Percentiles rank a stretch among this genome's conserved stretches.
These are phyloP conservation scores for Fraxinus latifolia DNA, from an alignment of 305 asterid species.

Conservation along the genomic window DNA sequence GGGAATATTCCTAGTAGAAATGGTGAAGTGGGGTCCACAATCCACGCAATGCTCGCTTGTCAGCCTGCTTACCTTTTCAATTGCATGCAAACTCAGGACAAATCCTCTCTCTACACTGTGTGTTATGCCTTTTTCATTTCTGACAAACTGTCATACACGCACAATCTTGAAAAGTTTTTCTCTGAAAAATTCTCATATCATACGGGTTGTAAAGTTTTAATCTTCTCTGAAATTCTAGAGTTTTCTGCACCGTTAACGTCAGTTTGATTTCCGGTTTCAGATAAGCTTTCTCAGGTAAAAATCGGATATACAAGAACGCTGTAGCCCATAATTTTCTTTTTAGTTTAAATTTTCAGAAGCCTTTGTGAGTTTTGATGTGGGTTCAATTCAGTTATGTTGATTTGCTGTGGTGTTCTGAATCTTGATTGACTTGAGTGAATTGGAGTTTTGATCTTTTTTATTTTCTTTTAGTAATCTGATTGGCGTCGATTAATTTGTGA, in stretches of 20 bases:
- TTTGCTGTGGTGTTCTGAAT: slow-evolving; percentile 26
- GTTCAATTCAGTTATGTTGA: slow-evolving; percentile 12
- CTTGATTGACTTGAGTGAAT: not conserved
- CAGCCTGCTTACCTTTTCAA: slow-evolving; percentile 2
- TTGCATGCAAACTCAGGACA: slow-evolving; percentile 22
- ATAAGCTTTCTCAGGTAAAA: slow-evolving; percentile 28
- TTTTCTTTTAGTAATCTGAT: not conserved
- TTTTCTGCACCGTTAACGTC: slow-evolving; percentile 16
- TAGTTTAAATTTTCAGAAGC: not conserved
- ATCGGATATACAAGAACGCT: not conserved
- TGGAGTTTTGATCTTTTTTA: not conserved
- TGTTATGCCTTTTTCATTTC: slow-evolving; percentile 18
- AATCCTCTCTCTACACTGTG: not conserved
- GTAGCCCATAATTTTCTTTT: slow-evolving; percentile 1
- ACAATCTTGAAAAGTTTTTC: slow-evolving; percentile 11
- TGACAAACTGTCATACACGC: slow-evolving; percentile 22
- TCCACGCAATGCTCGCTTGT: slow-evolving; percentile 16
- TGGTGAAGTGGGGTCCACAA: slow-evolving; percentile 4
- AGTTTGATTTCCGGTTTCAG: not conserved
- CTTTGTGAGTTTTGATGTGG: slow-evolving; percentile 26
- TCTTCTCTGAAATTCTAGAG: slow-evolving; percentile 29
- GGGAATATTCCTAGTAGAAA: not conserved
- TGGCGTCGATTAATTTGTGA: not conserved
- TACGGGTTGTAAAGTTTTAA: slow-evolving; percentile 12
- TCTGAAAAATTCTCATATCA: not conserved